Evolutionary conservation across 1,284 basidiomycete genomes (phyloP).

Genomic region (Pholiota adiposa): DNA sequence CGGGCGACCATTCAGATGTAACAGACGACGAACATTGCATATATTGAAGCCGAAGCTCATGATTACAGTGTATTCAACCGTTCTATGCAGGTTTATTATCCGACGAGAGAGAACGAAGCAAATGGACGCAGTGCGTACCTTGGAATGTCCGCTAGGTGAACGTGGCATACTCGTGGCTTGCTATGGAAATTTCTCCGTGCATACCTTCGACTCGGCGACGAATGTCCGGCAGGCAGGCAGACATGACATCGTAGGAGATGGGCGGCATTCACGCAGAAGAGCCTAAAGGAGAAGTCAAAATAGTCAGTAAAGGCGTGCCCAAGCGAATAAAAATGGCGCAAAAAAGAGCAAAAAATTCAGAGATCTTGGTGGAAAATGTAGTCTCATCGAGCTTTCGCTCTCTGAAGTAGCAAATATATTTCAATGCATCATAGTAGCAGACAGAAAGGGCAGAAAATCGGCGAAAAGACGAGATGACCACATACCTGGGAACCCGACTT

Average conservation of each 20-base stretch:
- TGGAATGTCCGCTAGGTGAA: too few relatives aligned
- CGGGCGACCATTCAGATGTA: too few relatives aligned
- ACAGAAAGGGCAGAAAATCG: conserved; percentile 1
- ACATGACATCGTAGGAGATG: too few relatives aligned
- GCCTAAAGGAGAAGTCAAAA: not conserved
- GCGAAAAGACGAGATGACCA: conserved; percentile 17
- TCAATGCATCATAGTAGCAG: conserved; percentile 30
- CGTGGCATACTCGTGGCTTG: not conserved
- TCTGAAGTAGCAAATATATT: conserved; percentile 48
- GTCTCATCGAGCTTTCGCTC: conserved; percentile 51
- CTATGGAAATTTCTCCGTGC: too few relatives aligned
- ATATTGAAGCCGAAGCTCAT: not conserved
- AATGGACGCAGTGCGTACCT: too few relatives aligned
- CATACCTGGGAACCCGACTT: conserved; percentile 56
- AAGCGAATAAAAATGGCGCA: conserved; percentile 27
- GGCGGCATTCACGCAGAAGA: too few relatives aligned
- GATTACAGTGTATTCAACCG: not conserved
- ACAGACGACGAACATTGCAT: not conserved
- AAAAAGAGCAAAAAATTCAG: conserved; percentile 53
- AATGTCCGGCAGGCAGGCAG: too few relatives aligned
- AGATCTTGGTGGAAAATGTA: conserved; percentile 60
- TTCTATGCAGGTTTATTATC: not conserved
- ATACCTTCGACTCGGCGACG: too few relatives aligned
- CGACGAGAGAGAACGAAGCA: not conserved
- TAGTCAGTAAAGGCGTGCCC: not conserved